phyloP scores from a whole-genome alignment of 805 yeast species.

The Schwanniomyces polymorphus region DNA sequence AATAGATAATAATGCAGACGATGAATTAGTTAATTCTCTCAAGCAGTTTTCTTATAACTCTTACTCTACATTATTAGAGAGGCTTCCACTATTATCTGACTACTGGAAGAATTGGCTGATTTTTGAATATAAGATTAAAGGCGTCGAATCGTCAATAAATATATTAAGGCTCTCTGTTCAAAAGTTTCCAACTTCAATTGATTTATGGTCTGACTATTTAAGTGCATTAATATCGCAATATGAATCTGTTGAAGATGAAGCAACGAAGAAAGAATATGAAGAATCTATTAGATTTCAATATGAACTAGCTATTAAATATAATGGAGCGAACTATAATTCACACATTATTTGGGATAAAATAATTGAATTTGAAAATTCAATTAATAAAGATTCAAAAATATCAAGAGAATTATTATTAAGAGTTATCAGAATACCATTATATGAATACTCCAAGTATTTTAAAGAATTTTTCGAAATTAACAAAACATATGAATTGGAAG shows the following conservation, averaged over 20 bases:
- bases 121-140: conserved; percentile 55
- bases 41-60: conserved; percentile 13
- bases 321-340: conserved; percentile 74
- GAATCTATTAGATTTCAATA: conserved; percentile 43
- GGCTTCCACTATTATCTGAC: conserved; percentile 58
- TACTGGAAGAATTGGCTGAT: conserved; percentile 66
- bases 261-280: conserved; percentile 13
- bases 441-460: conserved; percentile 82
- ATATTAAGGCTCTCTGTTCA: conserved; percentile 46
- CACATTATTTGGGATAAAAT: conserved; percentile 84
- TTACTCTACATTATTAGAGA: conserved; percentile 38
- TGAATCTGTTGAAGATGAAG: conserved; percentile 22
- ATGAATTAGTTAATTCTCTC: conserved; percentile 12
- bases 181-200: conserved; percentile 58
- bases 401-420: conserved; percentile 43
- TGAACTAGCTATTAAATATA: conserved; percentile 43
- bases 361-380: conserved; percentile 56
- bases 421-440: conserved; percentile 65
- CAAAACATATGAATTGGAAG: conserved; percentile 29
- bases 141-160: conserved; percentile 49
- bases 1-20: conserved; percentile 6
- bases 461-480: conserved; percentile 44
- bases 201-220: conserved; percentile 68
- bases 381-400: conserved; percentile 31
- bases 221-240: conserved; percentile 44